Conservation (phyloP, 148 eudicot genomes). For the Vaccinium darrowii region DNA sequence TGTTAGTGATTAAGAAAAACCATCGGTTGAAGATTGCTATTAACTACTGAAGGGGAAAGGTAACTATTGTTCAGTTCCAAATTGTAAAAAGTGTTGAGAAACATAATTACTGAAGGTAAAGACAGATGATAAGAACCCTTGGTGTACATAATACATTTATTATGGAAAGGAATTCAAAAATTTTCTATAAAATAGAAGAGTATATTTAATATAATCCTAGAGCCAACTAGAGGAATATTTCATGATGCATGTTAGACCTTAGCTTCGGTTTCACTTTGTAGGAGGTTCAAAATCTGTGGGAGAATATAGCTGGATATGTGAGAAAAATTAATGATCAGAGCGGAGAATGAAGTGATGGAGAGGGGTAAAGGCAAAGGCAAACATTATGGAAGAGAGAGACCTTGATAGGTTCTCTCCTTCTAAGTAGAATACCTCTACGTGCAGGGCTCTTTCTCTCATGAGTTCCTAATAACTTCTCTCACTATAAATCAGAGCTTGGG, state of each 20-base stretch:
- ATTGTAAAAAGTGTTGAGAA: not conserved
- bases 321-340: no score
- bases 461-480: no score
- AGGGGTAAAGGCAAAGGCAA: no score
- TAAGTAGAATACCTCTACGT: no score
- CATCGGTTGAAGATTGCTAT: not conserved
- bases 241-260: not conserved
- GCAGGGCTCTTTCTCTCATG: no score
- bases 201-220: not conserved
- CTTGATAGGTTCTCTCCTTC: no score
- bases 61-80: not conserved
- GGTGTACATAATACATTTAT: not conserved
- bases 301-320: no score
- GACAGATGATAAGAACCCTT: not conserved
- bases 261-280: not conserved
- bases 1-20: not conserved
- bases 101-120: not conserved
- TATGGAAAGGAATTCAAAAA: not conserved
- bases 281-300: no score
- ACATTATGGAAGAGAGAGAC: no score
- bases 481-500: no score
- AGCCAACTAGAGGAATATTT: not conserved
- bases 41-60: not conserved
- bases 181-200: not conserved
- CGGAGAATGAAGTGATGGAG: no score